A percentile compares a stretch with the other conserved stretches of the same genome.
Conservation (phyloP, 495 filamentous ascomycete genomes). For the Hypoxylon lenormandii region DNA sequence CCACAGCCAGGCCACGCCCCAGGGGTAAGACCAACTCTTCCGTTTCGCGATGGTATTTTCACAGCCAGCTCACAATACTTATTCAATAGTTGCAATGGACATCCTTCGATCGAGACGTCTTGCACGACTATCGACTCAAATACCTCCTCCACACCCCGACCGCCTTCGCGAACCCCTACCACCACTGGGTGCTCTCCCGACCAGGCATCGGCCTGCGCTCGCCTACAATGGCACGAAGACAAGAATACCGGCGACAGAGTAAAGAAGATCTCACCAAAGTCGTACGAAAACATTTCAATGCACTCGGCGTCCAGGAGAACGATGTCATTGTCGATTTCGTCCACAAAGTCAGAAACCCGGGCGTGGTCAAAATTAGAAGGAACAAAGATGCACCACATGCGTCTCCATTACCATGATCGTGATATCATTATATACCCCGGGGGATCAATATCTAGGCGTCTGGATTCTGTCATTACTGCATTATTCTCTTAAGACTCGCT, state of each 20-base stretch:
- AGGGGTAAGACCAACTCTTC: slow-evolving; percentile 38
- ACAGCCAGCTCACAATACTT: slow-evolving; percentile 38
- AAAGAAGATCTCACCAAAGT: slow-evolving; percentile 83
- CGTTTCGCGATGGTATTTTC: slow-evolving; percentile 3
- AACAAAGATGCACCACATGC: slow-evolving; percentile 48
- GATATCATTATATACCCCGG: slow-evolving; percentile 41
- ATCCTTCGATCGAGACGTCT: slow-evolving; percentile 74
- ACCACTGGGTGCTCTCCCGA: slow-evolving; percentile 76
- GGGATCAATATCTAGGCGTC: slow-evolving; percentile 35
- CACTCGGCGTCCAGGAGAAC: slow-evolving; percentile 81
- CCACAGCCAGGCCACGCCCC: slow-evolving; percentile 42
- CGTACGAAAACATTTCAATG: slow-evolving; percentile 91
- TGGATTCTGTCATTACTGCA: slow-evolving; percentile 26
- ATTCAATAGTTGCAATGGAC: slow-evolving; percentile 76
- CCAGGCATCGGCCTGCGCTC: slow-evolving; percentile 76
- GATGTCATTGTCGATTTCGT: slow-evolving; percentile 88
- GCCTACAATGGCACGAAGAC: slow-evolving; percentile 76
- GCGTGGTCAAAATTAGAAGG: slow-evolving; percentile 49
- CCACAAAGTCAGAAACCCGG: slow-evolving; percentile 75
- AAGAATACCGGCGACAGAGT: slow-evolving; percentile 72
- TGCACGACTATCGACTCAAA: slow-evolving; percentile 83
- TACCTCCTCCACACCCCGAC: slow-evolving; percentile 78
- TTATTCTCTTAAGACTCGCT: slow-evolving; percentile 20
- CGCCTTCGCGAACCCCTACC: slow-evolving; percentile 76
- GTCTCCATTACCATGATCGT: slow-evolving; percentile 50